Evolutionary conservation across 202 grass and related monocot genomes (phyloP).

Genomic region (Panicum hallii): DNA sequence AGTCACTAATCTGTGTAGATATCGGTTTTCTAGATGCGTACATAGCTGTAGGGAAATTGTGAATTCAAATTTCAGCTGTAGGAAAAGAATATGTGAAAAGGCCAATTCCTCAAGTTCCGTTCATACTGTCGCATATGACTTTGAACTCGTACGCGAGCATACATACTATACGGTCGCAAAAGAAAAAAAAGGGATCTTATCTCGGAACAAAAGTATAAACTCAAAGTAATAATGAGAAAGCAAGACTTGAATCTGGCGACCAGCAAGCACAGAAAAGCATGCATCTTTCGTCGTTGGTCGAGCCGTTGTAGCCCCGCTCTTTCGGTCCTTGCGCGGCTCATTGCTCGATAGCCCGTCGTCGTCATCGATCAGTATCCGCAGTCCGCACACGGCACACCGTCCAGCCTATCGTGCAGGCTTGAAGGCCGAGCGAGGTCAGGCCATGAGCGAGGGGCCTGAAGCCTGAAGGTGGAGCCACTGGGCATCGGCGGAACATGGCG

Average conservation of each 20-base stretch:
- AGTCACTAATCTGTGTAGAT: neutral
- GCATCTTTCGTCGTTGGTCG: neutral
- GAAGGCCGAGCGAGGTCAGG: neutral
- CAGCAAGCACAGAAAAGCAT: neutral
- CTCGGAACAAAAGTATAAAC: neutral
- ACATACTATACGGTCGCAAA: neutral
- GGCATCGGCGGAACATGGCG: neutral
- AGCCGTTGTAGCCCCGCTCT: neutral
- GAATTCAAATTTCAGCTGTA: neutral
- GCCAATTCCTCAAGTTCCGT: neutral
- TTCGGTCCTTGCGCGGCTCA: neutral
- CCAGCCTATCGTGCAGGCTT: neutral
- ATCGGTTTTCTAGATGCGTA: neutral
- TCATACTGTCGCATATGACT: neutral
- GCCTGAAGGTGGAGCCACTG: neutral
- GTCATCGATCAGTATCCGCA: neutral
- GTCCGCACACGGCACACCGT: neutral
- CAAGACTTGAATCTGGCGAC: neutral
- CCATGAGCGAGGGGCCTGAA: neutral
- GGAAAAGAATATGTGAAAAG: neutral
- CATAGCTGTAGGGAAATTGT: neutral
- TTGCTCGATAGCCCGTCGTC: too few species aligned
- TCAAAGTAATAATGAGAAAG: neutral
- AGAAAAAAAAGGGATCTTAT: neutral
- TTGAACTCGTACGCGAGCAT: neutral